Base-by-base conservation (phyloP, 1,139 yeast species). In the Pichia terricola region DNA sequence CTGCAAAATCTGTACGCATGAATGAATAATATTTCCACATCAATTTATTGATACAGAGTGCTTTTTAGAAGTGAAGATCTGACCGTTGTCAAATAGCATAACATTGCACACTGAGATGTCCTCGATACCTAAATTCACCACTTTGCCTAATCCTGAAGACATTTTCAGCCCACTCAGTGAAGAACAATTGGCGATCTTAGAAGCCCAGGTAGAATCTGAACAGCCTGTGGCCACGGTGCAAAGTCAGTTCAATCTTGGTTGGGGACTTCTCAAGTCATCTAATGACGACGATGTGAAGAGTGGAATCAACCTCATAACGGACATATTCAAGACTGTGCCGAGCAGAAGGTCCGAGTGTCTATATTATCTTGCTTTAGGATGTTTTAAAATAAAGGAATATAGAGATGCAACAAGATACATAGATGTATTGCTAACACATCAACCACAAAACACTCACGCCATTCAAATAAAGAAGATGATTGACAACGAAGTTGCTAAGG, bases 241-340 rank as follows among this genome's bases (percentile, higher is more conserved):
- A 61, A 82, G 96, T 4, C 75, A 79, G 47, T 94, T 94, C 71
- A 94, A 91, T 63, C 86, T 85, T 57, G 95, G 96, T 1, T 94
- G 99, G 98, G 98, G 95, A 1, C 68, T 91, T 44, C 77, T 94
- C 50, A 88, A 88, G 60, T 79, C 95, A 4, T 69, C 70, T 27
- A 71, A 70, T 41, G 81, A 84, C 48, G 95, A 86, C 58, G 50
- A 50, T 39, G 45, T 49, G 5, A 74, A 81, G 53, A 71, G 81
- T 44, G 99, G 97, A 0, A 79, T 94, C 28, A 79, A 76, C 46
- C 70, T 89, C 34, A 69, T 94, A 48, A 75, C 91, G 0, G 79
- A 79, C 44, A 74, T 86, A 39, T 89, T 81, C 64, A 77, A 79
- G 54, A 87, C 78, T 43, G 82, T 83, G 0, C 91, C 95, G 0